Evolutionary conservation across 2,329 filamentous ascomycete genomes (phyloP).

Genomic region (Scytalidium lignicola): DNA sequence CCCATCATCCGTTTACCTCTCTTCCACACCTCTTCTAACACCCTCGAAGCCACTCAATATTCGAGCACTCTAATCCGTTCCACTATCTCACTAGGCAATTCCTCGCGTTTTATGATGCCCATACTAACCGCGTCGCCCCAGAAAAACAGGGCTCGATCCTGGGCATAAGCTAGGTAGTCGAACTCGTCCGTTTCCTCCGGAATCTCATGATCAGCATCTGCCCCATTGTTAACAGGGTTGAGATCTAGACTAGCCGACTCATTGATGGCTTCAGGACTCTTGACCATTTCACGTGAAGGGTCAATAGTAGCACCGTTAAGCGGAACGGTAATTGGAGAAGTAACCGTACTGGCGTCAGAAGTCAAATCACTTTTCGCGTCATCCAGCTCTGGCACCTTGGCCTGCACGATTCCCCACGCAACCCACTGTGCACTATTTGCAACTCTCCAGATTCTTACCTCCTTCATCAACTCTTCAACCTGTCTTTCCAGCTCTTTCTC

Average conservation of each 20-base stretch:
- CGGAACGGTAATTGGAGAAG: not conserved
- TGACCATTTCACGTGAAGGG: not conserved
- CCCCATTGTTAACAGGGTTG: not conserved
- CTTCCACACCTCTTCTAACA: not conserved
- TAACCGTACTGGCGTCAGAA: not conserved
- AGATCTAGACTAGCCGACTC: too few species aligned
- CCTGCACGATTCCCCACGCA: conserved; percentile 94
- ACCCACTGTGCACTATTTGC: conserved; percentile 90
- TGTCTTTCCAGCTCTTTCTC: conserved; percentile 63
- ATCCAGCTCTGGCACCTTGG: conserved; percentile 73
- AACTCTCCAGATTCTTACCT: conserved; percentile 79
- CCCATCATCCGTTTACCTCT: too few species aligned
- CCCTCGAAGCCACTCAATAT: conserved; percentile 38
- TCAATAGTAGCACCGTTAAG: not conserved
- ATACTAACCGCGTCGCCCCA: conserved; percentile 83
- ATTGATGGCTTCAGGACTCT: not conserved
- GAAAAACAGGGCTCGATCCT: conserved; percentile 87
- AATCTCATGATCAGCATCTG: conserved; percentile 10
- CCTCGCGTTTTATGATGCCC: conserved; percentile 69
- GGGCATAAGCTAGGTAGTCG: conserved; percentile 87
- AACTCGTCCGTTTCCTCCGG: conserved; percentile 63
- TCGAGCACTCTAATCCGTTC: conserved; percentile 64
- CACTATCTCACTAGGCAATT: conserved; percentile 66
- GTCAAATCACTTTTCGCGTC: conserved; percentile 15
- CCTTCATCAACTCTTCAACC: conserved; percentile 66